Conservation (phyloP, 1,284 basidiomycete species). For the Fomes fomentarius region DNA sequence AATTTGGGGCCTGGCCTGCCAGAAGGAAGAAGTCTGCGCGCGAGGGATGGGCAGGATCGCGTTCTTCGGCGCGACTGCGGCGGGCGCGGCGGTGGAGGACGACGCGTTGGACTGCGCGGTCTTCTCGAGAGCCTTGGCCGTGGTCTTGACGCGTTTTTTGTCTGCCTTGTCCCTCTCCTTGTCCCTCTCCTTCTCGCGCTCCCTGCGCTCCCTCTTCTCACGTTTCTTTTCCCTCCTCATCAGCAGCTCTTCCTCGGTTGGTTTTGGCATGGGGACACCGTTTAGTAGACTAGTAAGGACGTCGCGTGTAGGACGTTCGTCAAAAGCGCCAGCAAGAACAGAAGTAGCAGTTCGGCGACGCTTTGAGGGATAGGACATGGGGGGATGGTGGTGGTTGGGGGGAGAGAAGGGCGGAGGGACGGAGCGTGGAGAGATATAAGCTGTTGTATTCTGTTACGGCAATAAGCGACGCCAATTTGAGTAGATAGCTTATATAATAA, state of each 20-base stretch:
- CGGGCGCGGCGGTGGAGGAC: conserved; percentile 20
- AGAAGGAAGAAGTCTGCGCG: conserved; percentile 51
- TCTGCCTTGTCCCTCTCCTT: conserved; percentile 40
- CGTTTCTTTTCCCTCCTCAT: conserved; percentile 55
- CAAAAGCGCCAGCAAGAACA: conserved; percentile 74
- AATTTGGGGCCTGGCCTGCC: conserved; percentile 67
- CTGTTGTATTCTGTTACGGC: conserved; percentile 34
- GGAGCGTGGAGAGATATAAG: conserved; percentile 32
- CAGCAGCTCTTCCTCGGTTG: conserved; percentile 62
- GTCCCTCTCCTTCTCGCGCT: conserved; percentile 37
- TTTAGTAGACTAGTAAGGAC: conserved; percentile 78
- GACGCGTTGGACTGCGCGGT: conserved; percentile 17
- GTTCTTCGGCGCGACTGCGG: conserved; percentile 23
- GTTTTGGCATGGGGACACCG: conserved; percentile 66
- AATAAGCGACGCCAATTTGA: conserved; percentile 32
- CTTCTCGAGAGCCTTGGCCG: conserved; percentile 27
- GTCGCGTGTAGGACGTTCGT: conserved; percentile 65
- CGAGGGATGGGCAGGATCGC: conserved; percentile 26
- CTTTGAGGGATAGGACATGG: conserved; percentile 30
- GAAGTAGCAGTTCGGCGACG: conserved; percentile 69
- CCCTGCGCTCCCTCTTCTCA: conserved; percentile 56
- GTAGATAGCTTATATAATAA: conserved; percentile 30
- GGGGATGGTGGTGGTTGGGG: conserved; percentile 24
- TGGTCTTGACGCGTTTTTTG: conserved; percentile 36
- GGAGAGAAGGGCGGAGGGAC: conserved; percentile 24